Percentiles rank a stretch among this genome's conserved stretches.
phyloP scores from a whole-genome alignment of 1,284 basidiomycete genomes.

The Ceratobasidium sp. region DNA sequence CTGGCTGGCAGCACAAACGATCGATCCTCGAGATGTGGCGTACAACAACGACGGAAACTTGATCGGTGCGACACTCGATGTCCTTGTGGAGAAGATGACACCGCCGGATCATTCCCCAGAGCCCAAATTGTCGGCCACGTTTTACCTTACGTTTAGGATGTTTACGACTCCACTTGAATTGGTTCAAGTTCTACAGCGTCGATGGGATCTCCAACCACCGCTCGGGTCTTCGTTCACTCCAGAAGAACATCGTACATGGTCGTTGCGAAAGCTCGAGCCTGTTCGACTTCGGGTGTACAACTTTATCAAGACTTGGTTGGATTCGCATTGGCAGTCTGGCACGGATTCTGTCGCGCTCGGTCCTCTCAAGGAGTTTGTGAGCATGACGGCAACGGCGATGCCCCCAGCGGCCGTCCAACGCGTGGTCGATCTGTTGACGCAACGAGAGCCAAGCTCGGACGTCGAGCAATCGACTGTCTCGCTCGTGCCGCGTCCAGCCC shows the following conservation, averaged over 20 bases:
- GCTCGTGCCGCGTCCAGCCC: constrained; percentile 49
- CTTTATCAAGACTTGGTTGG: constrained; percentile 92
- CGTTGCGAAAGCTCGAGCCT: constrained; percentile 84
- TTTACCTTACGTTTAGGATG: constrained; percentile 96
- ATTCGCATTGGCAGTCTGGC: constrained; percentile 83
- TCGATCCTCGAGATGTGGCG: constrained; percentile 77
- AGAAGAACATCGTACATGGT: constrained; percentile 77
- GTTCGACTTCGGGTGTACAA: constrained; percentile 90
- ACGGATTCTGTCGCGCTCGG: constrained; percentile 69
- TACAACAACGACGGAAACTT: constrained; percentile 91
- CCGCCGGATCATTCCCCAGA: constrained; percentile 91
- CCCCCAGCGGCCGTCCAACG: constrained; percentile 65
- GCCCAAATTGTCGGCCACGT: constrained; percentile 82
- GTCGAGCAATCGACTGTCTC: constrained; percentile 42
- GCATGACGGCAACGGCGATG: constrained; percentile 65
- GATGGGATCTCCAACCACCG: constrained; percentile 80
- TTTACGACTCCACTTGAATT: constrained; percentile 84
- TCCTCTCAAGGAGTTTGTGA: constrained; percentile 68
- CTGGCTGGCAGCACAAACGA: constrained; percentile 25
- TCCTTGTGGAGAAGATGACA: constrained; percentile 95
- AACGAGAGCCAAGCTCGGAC: constrained; percentile 12
- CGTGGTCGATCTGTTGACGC: constrained; percentile 49
- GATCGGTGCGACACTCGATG: constrained; percentile 88
- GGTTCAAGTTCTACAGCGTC: constrained; percentile 74
- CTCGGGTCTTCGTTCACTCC: constrained; percentile 56